Base-by-base conservation (phyloP, 2,329 filamentous ascomycete species). In the Arthrobotrys sinensis region DNA sequence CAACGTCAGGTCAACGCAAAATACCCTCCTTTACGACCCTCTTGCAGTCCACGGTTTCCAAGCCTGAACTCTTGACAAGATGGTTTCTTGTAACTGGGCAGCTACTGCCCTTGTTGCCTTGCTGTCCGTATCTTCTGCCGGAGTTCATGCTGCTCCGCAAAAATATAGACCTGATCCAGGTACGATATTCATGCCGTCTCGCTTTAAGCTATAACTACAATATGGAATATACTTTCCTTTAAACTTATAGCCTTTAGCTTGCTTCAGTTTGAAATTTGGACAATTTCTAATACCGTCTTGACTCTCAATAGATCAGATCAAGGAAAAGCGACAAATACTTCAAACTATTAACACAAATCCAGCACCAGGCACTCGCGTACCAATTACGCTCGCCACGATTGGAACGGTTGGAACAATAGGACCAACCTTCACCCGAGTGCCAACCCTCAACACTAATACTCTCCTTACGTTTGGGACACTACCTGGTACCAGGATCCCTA, bases 1-100 rank as follows among this genome's bases (percentile, higher is more conserved):
- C 60, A 66, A 77, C 72, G 53, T 77, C 72, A 65, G 55, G 57
- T 8, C 71, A 70, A 66, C 57, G 38, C 66, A 53, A 45, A 40
- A 19, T 68, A 38, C 16, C 34, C 12, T 69, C 40, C 14, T 46
- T 16, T 10, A 16, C 24, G 14, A 14, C 32, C 36, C 24, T 60
- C 14, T 34, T 14, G 19, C 19, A 46, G 28, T 57, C 34, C 52
- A 28, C 67, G 16, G 34, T 57, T 45, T 63, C 55, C 46, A 19
- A 65, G 36, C 53, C 46, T 64, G 3, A 63, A 50, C 53, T 63
- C 70, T 40, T 43, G 14, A 34, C 75, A 78, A 63, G 62, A 78
- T 78, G 75, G 40, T 71, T 48, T 72, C 53, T 48, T 55, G 21
- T 24, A 69, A 48, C 5, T 65, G 65, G 62, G 67, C 75, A 40